A percentile compares a stretch with the other conserved stretches of the same genome.
These are phyloP conservation scores for Auricularia cornea DNA, from an alignment of 768 basidiomycete genomes.

Conservation along the genomic window DNA sequence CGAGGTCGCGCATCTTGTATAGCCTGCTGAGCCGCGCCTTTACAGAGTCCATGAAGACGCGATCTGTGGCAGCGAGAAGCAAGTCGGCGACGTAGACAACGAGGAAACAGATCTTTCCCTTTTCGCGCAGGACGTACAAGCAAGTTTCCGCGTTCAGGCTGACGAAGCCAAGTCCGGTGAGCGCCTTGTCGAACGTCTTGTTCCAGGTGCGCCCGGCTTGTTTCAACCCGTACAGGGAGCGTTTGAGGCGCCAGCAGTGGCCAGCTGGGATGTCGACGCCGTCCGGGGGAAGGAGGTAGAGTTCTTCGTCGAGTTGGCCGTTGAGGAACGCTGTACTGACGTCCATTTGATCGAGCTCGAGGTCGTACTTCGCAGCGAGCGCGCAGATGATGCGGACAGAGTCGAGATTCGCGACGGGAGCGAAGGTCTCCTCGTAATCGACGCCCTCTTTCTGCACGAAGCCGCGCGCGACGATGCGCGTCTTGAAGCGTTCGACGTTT, in stretches of 20 bases:
- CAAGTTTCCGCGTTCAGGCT: neutral
- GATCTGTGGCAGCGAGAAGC: neutral
- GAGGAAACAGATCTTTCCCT: neutral
- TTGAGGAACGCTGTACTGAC: slow-evolving; percentile 6
- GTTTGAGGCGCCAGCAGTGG: slow-evolving; percentile 2
- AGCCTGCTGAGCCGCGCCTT: neutral
- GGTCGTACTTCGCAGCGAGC: slow-evolving; percentile 10
- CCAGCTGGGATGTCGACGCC: slow-evolving; percentile 1
- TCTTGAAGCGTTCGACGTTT: slow-evolving; percentile 12
- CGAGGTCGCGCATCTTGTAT: neutral
- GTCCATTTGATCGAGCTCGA: slow-evolving; percentile 4
- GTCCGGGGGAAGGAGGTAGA: slow-evolving; percentile 7
- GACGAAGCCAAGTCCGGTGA: slow-evolving; percentile 2
- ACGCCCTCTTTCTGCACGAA: slow-evolving; percentile 14
- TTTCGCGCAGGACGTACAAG: neutral
- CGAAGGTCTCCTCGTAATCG: slow-evolving; percentile 21
- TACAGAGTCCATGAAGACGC: neutral
- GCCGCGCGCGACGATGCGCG: slow-evolving; percentile 18
- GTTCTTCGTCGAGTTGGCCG: slow-evolving; percentile 6
- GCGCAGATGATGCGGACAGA: slow-evolving; percentile 14
- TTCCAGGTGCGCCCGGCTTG: slow-evolving; percentile 10
- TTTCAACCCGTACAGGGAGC: slow-evolving; percentile 11
- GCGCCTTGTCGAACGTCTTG: neutral
- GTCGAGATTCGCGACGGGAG: slow-evolving; percentile 19
- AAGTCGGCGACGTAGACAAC: neutral